Conservation (phyloP, 2,329 filamentous ascomycete genomes). For the Scytalidium lignicola region DNA sequence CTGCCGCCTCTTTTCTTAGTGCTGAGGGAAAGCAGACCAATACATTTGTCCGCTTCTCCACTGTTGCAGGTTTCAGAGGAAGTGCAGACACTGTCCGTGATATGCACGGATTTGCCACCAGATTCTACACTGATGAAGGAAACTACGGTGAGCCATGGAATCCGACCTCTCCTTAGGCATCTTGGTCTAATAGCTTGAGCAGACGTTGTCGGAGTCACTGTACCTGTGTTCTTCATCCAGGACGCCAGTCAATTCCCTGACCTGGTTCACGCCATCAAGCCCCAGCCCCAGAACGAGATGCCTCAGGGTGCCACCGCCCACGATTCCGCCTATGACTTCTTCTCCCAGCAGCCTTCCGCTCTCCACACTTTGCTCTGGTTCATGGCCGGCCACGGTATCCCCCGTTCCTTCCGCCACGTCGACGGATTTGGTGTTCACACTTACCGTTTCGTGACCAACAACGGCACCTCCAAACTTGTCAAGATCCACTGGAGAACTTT, state of each 20-base stretch:
- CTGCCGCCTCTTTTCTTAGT: constrained; percentile 37
- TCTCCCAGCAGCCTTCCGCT: constrained; percentile 42
- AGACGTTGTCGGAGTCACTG: constrained; percentile 41
- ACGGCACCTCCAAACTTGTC: not conserved
- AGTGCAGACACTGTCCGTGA: constrained; percentile 41
- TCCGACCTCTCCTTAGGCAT: not conserved
- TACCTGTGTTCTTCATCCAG: constrained; percentile 40
- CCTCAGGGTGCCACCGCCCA: constrained; percentile 32
- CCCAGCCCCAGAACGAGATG: constrained; percentile 32
- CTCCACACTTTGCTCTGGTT: constrained; percentile 48
- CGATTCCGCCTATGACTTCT: constrained; percentile 35
- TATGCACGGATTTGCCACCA: constrained; percentile 42
- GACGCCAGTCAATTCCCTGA: constrained; percentile 44
- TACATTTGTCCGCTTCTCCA: constrained; percentile 55
- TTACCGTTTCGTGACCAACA: constrained; percentile 17
- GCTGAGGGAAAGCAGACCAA: constrained; percentile 62
- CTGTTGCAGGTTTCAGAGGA: constrained; percentile 38
- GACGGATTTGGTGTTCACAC: constrained; percentile 45
- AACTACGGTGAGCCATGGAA: constrained; percentile 46
- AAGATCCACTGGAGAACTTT: not conserved
- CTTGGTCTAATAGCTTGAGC: constrained; percentile 16
- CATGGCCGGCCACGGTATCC: constrained; percentile 34
- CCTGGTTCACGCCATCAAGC: constrained; percentile 40
- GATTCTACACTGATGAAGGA: constrained; percentile 45
- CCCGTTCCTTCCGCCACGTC: constrained; percentile 39